phyloP scores from a whole-genome alignment of 257 asterid species.

The Paulownia fortunei region DNA sequence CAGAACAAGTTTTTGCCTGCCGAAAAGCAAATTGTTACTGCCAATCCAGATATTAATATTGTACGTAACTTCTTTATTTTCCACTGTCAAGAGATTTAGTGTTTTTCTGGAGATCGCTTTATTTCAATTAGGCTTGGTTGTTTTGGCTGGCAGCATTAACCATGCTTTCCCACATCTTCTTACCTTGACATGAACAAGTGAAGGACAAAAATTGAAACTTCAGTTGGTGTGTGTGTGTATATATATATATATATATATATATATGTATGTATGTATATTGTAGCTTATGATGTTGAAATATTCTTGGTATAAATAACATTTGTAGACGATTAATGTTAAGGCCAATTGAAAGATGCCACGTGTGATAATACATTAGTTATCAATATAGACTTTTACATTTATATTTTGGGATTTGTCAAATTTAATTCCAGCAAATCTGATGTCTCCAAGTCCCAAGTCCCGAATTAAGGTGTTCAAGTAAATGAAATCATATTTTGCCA shows the following conservation, averaged over 20 bases:
- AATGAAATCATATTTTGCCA: no score
- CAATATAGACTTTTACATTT: no score
- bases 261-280: no score
- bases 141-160: neutral
- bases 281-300: no score
- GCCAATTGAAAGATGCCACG: neutral
- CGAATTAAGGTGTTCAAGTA: no score
- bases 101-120: conserved; percentile 10
- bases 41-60: conserved; percentile 85
- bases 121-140: neutral
- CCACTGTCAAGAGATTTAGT: neutral
- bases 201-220: neutral
- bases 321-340: neutral
- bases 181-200: conserved; percentile 1
- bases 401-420: neutral
- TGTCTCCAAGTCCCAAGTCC: neutral
- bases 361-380: no score
- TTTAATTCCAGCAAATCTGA: no score
- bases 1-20: conserved; percentile 78
- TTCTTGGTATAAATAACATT: neutral
- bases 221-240: neutral
- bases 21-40: conserved; percentile 90
- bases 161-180: neutral
- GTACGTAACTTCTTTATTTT: conserved; percentile 49
- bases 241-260: no score